Conservation (phyloP, 129 eudicot species). For the Sambucus nigra region DNA sequence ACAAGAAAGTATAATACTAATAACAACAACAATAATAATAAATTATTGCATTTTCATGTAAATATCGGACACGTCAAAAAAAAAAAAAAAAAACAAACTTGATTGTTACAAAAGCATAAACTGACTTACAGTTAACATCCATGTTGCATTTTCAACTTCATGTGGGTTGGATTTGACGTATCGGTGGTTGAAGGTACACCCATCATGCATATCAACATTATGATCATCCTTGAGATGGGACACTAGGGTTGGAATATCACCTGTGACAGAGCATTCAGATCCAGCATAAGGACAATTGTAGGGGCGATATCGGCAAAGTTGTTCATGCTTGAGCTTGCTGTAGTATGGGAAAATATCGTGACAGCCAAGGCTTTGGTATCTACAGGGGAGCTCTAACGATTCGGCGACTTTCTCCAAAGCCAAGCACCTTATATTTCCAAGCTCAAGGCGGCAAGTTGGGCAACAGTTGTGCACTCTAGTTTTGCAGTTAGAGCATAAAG, state of each 20-base stretch:
- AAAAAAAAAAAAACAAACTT: too few species aligned
- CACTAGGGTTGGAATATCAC: conserved; percentile 65
- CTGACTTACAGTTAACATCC: conserved; percentile 91
- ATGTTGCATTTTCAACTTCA: conserved; percentile 84
- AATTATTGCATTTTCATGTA: too few species aligned
- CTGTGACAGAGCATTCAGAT: conserved; percentile 64
- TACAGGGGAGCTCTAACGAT: conserved; percentile 72
- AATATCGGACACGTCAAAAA: too few species aligned
- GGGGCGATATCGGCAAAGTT: conserved; percentile 72
- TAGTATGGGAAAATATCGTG: conserved; percentile 68
- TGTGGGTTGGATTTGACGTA: conserved; percentile 81
- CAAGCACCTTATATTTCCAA: conserved; percentile 79
- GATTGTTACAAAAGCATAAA: neutral
- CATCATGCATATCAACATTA: conserved; percentile 85
- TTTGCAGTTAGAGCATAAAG: conserved; percentile 72
- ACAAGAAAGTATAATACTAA: too few species aligned
- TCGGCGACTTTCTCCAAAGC: conserved; percentile 89
- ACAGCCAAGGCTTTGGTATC: conserved; percentile 66
- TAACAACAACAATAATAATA: too few species aligned
- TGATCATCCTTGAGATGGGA: conserved; percentile 74
- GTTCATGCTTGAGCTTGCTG: conserved; percentile 69
- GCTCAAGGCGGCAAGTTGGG: conserved; percentile 73
- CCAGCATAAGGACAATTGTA: conserved; percentile 91
- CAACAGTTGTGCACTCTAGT: conserved; percentile 61
- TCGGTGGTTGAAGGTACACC: conserved; percentile 78